Base-by-base conservation (phyloP, 129 eudicot genomes). In the Chrysanthemum lavandulifolium region DNA sequence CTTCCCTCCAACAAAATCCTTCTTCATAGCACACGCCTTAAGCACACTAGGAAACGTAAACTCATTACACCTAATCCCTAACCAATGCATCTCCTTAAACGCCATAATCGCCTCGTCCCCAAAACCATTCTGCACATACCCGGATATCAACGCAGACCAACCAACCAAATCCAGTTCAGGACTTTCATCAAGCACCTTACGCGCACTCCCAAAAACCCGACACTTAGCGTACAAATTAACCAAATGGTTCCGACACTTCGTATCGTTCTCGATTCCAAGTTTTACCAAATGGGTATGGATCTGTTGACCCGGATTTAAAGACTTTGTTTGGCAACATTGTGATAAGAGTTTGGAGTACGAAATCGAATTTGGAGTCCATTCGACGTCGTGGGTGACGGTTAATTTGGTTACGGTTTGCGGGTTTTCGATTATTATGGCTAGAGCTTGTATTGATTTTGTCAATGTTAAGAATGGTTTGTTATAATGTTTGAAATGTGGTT, bases 61-160 rank as follows among this genome's bases (percentile, higher is more conserved):
- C 81, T 90, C 91, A 8, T 90, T 90, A 78, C 89, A 86, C 73
- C 63, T 83, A 9, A 94, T 75, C 31, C 93, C 96, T 85, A 84
- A 77, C 9, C 23, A 36, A 14, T 82, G 89, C 91, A 90, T 86
- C 58, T 90, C 89, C 1, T 12, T 63, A 65, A 94, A 94, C 23
- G 69, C 84, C 71, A 16, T 79, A 81, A 86, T 67, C 3, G 96
- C 96, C 16, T 94, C 94, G 52, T 72, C 53, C n/a, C 79, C 78
- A 65, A 72, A 29, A 27, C 91, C 93, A 78, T 90, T 87, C 33
- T 84, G 82, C n/a, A 74, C 86, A 78, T 84, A 90, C 81, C 97
- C 98, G 40, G 97, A 90, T 55, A 94, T 79, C 85, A 94, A 71
- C 73, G 98, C 82, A 48, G 98, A 90, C 98, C 98, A 94, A 65